phyloP scores from a whole-genome alignment of 495 filamentous ascomycete genomes.

The Opeltia flavorubescens region DNA sequence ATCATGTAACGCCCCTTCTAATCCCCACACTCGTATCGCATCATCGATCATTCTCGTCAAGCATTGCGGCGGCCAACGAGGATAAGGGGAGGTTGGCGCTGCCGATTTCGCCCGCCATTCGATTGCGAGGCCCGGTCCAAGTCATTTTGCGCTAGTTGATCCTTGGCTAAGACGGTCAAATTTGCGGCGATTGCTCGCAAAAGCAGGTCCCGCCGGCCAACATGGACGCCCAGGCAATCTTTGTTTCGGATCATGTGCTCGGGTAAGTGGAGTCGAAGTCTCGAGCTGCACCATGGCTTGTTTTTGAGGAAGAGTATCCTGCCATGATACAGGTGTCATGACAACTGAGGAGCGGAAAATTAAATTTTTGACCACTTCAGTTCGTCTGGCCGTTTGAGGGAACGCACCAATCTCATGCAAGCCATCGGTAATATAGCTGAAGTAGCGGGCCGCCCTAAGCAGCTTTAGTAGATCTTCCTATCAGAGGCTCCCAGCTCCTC shows the following conservation, averaged over 20 bases:
- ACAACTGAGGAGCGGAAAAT: too few species aligned
- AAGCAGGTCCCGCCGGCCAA: background rate
- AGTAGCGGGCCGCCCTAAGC: background rate
- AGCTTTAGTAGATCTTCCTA: background rate
- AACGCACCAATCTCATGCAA: too few species aligned
- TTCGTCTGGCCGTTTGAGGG: too few species aligned
- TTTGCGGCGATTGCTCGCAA: background rate
- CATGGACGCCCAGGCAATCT: too few species aligned
- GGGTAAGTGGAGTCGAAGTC: too few species aligned
- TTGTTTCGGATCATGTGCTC: too few species aligned
- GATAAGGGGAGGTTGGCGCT: background rate
- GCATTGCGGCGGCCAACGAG: background rate
- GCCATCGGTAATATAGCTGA: slow-evolving; percentile 1
- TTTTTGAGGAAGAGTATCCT: too few species aligned
- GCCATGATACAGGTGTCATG: too few species aligned
- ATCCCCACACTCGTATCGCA: background rate
- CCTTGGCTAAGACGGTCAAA: slow-evolving; percentile 1
- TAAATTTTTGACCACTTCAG: too few species aligned
- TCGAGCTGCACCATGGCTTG: too few species aligned
- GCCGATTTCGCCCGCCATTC: slow-evolving; percentile 1
- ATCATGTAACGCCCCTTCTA: background rate
- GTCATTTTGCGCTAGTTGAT: background rate
- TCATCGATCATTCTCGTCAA: background rate
- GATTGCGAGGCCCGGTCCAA: background rate
- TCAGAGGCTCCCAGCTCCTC: background rate